Conservation (phyloP, 2,329 filamentous ascomycete species). For the Verticillium klebahnii region DNA sequence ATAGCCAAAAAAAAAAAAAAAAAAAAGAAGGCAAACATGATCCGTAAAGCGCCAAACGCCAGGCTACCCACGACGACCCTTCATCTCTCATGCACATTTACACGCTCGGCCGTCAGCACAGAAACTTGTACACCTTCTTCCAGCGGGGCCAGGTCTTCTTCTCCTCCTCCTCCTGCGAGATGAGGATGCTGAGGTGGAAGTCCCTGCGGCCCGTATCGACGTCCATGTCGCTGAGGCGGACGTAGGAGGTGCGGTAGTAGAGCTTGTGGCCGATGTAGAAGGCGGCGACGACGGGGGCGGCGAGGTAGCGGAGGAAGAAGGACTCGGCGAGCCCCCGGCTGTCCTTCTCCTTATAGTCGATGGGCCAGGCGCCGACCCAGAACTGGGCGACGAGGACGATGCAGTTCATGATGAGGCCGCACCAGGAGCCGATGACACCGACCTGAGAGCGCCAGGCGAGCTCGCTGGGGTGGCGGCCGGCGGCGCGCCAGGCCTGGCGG, state of each 20-base stretch:
- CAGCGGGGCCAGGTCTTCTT: slow-evolving; percentile 65
- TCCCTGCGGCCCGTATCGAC: slow-evolving; percentile 80
- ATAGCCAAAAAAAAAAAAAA: too few species aligned
- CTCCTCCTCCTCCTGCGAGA: slow-evolving; percentile 78
- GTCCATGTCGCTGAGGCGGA: slow-evolving; percentile 74
- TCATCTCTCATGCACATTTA: not conserved
- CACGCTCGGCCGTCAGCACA: slow-evolving; percentile 51
- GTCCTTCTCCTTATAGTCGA: slow-evolving; percentile 48
- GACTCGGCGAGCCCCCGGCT: slow-evolving; percentile 45
- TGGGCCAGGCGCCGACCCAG: slow-evolving; percentile 79
- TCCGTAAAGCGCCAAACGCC: not conserved
- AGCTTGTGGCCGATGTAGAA: slow-evolving; percentile 76
- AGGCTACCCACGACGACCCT: not conserved
- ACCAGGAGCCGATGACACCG: slow-evolving; percentile 73
- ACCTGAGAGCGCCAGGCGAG: slow-evolving; percentile 78
- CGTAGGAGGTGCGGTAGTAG: slow-evolving; percentile 62
- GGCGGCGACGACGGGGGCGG: slow-evolving; percentile 60
- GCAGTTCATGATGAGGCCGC: slow-evolving; percentile 71
- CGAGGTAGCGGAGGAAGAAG: slow-evolving; percentile 73
- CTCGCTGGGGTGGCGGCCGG: slow-evolving; percentile 67
- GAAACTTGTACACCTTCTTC: slow-evolving; percentile 70
- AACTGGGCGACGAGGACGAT: slow-evolving; percentile 79
- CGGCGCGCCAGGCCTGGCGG: slow-evolving; percentile 68
- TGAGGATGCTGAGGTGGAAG: slow-evolving; percentile 72
- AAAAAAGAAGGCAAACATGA: not conserved